Evolutionary conservation across 768 basidiomycete species (phyloP).

Genomic region (Mycena haematopus): DNA sequence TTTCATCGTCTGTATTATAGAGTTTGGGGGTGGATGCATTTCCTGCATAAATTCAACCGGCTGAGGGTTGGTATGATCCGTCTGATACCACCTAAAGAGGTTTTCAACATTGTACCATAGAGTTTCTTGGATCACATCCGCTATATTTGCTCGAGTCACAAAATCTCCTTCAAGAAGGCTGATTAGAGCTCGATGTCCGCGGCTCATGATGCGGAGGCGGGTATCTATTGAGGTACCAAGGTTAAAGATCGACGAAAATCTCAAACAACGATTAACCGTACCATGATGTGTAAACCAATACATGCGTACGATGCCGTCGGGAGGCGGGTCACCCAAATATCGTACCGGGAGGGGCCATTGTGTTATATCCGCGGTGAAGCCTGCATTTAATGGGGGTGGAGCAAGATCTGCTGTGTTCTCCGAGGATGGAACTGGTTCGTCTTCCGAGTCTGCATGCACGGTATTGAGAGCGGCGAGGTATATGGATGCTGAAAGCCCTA

Average conservation of each 20-base stretch:
- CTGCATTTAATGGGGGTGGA: neutral
- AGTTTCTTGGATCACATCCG: constrained; percentile 16
- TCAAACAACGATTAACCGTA: neutral
- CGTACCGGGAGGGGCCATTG: constrained; percentile 7
- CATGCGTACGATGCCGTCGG: constrained; percentile 11
- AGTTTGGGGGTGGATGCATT: constrained; percentile 19
- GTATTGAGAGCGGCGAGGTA: constrained; percentile 16
- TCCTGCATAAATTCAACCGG: constrained; percentile 25
- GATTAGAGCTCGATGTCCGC: constrained; percentile 8
- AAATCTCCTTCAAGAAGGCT: constrained; percentile 24
- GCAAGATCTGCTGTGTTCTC: neutral
- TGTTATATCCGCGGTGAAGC: constrained; percentile 12
- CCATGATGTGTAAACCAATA: constrained; percentile 16
- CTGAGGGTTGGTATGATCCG: constrained; percentile 21
- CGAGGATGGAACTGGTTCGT: neutral
- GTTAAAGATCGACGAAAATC: neutral
- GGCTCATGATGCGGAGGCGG: constrained; percentile 14
- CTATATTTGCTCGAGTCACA: constrained; percentile 5
- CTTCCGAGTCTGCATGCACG: constrained; percentile 18
- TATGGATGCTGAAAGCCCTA: constrained; percentile 14
- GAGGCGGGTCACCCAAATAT: neutral
- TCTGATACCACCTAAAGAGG: constrained; percentile 25
- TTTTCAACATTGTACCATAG: constrained; percentile 21
- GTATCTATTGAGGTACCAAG: constrained; percentile 1
- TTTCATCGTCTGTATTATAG: constrained; percentile 12